These are phyloP conservation scores for Pythium myriotylum DNA, from an alignment of 352 stramenopile genomes.

Conservation along the genomic window DNA sequence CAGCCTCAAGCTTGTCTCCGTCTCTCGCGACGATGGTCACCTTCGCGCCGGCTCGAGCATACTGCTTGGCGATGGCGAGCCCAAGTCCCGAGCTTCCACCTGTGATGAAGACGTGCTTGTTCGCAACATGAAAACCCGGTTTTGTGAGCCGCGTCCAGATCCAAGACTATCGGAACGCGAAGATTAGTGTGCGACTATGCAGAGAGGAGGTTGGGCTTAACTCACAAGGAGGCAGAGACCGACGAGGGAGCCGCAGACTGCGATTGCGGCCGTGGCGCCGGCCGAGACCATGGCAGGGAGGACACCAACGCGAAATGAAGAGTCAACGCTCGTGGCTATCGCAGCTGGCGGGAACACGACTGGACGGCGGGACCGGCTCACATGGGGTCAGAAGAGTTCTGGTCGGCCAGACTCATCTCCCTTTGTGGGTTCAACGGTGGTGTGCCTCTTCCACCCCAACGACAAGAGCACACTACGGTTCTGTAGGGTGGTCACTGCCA, in stretches of 20 bases:
- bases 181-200: neutral
- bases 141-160: conserved; percentile 44
- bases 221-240: conserved; percentile 49
- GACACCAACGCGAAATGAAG: too few species aligned
- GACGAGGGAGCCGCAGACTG: conserved; percentile 7
- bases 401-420: too few species aligned
- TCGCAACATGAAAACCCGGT: conserved; percentile 48
- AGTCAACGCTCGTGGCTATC: too few species aligned
- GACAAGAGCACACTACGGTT: too few species aligned
- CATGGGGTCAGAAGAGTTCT: too few species aligned
- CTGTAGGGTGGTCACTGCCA: too few species aligned
- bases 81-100: conserved; percentile 44
- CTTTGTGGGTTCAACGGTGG: too few species aligned
- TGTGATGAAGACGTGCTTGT: conserved; percentile 59
- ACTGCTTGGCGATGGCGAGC: conserved; percentile 62
- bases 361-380: too few species aligned
- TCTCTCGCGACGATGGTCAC: conserved; percentile 46
- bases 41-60: conserved; percentile 47
- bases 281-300: neutral
- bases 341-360: too few species aligned
- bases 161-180: conserved; percentile 37
- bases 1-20: conserved; percentile 33
- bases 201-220: neutral
- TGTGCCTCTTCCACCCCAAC: too few species aligned
- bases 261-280: neutral